Evolutionary conservation across 164 flowering plant genomes (phyloP).

Genomic region (Vitis labrusca): DNA sequence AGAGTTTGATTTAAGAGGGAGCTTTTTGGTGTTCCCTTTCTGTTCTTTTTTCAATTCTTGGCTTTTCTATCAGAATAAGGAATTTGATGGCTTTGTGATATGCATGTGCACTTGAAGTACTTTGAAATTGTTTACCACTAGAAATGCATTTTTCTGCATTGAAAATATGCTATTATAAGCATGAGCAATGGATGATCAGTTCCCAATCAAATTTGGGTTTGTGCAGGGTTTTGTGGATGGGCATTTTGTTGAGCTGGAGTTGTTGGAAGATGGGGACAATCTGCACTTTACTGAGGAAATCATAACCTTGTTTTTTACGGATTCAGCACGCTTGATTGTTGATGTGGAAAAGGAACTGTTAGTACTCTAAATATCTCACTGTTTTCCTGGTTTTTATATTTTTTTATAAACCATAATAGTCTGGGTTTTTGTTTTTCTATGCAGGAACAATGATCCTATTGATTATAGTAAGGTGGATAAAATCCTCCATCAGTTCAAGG

Average conservation of each 20-base stretch:
- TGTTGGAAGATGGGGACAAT: neutral
- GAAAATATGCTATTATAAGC: too few relatives aligned
- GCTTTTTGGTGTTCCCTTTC: too few relatives aligned
- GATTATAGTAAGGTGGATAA: constrained; percentile 10
- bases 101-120: too few relatives aligned
- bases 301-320: constrained; percentile 5
- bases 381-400: neutral
- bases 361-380: neutral
- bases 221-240: constrained; percentile 13
- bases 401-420: too few relatives aligned
- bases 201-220: neutral
- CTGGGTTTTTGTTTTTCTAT: neutral
- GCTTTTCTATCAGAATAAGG: too few relatives aligned
- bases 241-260: constrained; percentile 12
- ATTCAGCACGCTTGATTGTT: neutral
- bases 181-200: neutral
- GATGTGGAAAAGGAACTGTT: neutral
- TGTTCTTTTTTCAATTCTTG: too few relatives aligned
- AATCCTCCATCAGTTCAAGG: constrained; percentile 14
- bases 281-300: constrained; percentile 20
- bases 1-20: too few relatives aligned
- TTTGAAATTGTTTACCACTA: too few relatives aligned
- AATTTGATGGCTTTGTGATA: too few relatives aligned
- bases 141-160: too few relatives aligned
- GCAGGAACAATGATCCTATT: constrained; percentile 2